phyloP scores from a whole-genome alignment of 352 stramenopile species.

The Peronosclerospora sorghi region DNA sequence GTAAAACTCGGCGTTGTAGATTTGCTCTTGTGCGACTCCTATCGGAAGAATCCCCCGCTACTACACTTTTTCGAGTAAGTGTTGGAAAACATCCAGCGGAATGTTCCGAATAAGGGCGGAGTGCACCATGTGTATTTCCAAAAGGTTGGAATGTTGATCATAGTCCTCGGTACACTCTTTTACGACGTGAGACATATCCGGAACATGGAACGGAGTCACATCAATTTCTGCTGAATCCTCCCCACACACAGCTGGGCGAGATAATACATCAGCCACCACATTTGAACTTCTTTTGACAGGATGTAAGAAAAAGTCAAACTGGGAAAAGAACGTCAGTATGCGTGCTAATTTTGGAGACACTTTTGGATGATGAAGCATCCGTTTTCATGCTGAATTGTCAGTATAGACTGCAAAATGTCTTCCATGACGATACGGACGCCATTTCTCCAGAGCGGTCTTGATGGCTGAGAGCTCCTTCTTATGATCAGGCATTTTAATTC shows the following conservation, averaged over 20 bases:
- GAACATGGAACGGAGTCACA: too few relatives aligned
- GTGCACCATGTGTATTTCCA: background rate
- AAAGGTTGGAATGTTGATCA: background rate
- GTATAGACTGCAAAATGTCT: too few relatives aligned
- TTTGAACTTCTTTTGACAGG: too few relatives aligned
- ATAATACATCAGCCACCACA: too few relatives aligned
- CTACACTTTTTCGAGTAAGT: background rate
- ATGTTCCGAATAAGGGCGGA: background rate
- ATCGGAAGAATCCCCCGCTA: background rate
- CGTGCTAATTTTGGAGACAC: background rate
- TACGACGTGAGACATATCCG: background rate
- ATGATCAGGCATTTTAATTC: constrained; percentile 6
- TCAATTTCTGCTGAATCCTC: too few relatives aligned
- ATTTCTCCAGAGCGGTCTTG: too few relatives aligned
- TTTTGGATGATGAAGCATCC: background rate
- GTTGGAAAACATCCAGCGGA: too few relatives aligned
- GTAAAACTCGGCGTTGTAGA: background rate
- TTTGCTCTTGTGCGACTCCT: background rate
- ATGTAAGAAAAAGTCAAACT: too few relatives aligned
- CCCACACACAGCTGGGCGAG: too few relatives aligned
- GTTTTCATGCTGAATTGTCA: too few relatives aligned
- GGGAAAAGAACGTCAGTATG: too few relatives aligned
- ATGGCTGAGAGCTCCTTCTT: constrained; percentile 6
- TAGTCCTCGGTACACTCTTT: background rate
- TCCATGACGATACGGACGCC: too few relatives aligned